These are phyloP conservation scores for Leccinum boreale DNA, from an alignment of 768 basidiomycete genomes.

Conservation along the genomic window DNA sequence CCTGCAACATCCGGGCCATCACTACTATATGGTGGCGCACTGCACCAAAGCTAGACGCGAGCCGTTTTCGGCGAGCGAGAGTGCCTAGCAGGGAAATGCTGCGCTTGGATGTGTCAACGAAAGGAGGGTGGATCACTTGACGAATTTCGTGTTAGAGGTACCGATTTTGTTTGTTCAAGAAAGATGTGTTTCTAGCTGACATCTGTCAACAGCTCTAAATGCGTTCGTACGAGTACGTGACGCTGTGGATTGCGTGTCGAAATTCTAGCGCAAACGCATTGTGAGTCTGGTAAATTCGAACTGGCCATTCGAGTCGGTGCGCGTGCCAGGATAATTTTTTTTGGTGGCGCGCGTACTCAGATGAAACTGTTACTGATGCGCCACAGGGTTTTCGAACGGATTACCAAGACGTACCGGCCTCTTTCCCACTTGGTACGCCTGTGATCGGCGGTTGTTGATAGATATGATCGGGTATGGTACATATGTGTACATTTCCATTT, in stretches of 20 bases:
- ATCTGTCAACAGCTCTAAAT: constrained; percentile 70
- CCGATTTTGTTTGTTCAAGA: background rate
- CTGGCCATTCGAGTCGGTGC: constrained; percentile 72
- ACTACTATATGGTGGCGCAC: constrained; percentile 85
- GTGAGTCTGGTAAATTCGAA: constrained; percentile 67
- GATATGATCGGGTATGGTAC: constrained; percentile 77
- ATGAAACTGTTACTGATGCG: background rate
- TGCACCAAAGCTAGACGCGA: constrained; percentile 74
- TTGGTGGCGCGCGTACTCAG: background rate
- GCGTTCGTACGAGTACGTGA: constrained; percentile 86
- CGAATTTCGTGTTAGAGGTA: constrained; percentile 82
- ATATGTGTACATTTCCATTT: constrained; percentile 27
- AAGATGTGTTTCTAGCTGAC: background rate
- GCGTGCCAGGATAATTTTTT: background rate
- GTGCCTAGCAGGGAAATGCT: constrained; percentile 33
- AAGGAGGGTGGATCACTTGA: constrained; percentile 86
- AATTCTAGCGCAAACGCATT: constrained; percentile 75
- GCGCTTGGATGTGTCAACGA: constrained; percentile 84
- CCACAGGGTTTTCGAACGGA: constrained; percentile 86
- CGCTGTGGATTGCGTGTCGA: constrained; percentile 85
- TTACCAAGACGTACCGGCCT: constrained; percentile 83
- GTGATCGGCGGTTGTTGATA: constrained; percentile 65
- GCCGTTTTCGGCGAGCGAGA: constrained; percentile 34
- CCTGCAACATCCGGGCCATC: constrained; percentile 81
- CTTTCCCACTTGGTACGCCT: constrained; percentile 77